Base-by-base conservation (phyloP, 1,284 basidiomycete species). In the Rugosomyces carneus region DNA sequence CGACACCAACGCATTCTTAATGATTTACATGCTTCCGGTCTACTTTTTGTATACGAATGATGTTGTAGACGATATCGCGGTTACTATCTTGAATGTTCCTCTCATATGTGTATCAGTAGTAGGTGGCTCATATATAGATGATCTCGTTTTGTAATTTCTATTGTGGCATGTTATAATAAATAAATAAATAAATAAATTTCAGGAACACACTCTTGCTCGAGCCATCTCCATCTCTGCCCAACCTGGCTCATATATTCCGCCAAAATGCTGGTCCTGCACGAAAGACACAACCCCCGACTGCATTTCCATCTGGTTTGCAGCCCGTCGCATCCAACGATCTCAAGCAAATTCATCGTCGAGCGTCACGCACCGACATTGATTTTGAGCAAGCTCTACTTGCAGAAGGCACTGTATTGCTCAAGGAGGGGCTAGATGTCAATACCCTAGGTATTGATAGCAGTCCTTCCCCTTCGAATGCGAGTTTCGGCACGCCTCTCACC, bases 301-400 rank as follows among this genome's bases (percentile, higher is more conserved):
- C 78, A n/a, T 78, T 74, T 59, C 70, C 75, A 5, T 55, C 69
- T 19, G 70, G 72, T 35, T 70, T 81, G 26, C 75, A 74, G 40
- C 79, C 81, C 18, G 69, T 78, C 52, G 73, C 71, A 2, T 72
- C 75, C 3, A 70, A 68, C 52, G 76, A 80, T 64, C 47, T 61
- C 45, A 60, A 65, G 45, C 61, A 66, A 26, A 54, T 69, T 20
- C 67, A 67, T 43, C 72, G 72, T 46, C 71, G 81, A 32, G 60
- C 73, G 34, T 89, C 87, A 34, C 78, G 84, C 36, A 80, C 80
- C 27, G 84, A 85, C 63, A 68, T 83, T 60, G 84, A 88, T 60
- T 90, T 90, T 56, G 87, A 90, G 65, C 76, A 81, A 55, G 86
- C 81, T 11, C 64, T 90, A 51, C 72, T 70, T 49, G 67, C 69